Evolutionary conservation across 345 rosid species (phyloP), one percentile per base, ranked within the genome.

Genomic region (Gossypium turneri): DNA sequence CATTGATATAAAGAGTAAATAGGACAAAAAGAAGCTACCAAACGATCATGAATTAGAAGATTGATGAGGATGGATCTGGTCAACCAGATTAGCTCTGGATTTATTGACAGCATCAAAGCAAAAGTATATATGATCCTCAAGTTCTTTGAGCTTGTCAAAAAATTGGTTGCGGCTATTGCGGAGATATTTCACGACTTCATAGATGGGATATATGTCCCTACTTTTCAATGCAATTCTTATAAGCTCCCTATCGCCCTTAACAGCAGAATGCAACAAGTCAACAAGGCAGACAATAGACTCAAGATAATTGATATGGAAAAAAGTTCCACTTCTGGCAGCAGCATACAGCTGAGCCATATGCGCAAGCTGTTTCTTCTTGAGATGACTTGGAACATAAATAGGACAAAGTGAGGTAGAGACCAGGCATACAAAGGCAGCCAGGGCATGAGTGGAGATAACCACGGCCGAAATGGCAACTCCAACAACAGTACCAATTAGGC

Each of bases 221-320:
- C 89, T 80, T 45, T 78, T 85, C 82, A 88, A 76, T 72, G 89
- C 98, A 70, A 88, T 51, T 43, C 75, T 84, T 76, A 92, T 82
- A 68, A 82, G 82, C 10, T 7, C 25, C 83, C 80, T 89, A 59
- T 88, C 93, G 67, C 70, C 68, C 72, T 89, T 90, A 22, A 94
- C 79, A 44, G 84, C 84, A 24, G 65, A 74, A 79, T 85, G 77
- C 65, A 90, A 73, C 65, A 82, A 82, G 34, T 85, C 74, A 67
- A 88, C 94, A 70, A 90, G 89, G 47, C 90, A 73, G 67, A 84
- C 88, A 38, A 90, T 84, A 56, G 91, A 88, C 70, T 82, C 85
- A 20, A 92, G 87, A 76, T 85, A 74, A 22, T 81, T 75, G 78
- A 82, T 82, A 50, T 90, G 84, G 69, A 83, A 88, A 75, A 22